Conservation (phyloP, 1,284 basidiomycete species). For the Meripilus lineatus region DNA sequence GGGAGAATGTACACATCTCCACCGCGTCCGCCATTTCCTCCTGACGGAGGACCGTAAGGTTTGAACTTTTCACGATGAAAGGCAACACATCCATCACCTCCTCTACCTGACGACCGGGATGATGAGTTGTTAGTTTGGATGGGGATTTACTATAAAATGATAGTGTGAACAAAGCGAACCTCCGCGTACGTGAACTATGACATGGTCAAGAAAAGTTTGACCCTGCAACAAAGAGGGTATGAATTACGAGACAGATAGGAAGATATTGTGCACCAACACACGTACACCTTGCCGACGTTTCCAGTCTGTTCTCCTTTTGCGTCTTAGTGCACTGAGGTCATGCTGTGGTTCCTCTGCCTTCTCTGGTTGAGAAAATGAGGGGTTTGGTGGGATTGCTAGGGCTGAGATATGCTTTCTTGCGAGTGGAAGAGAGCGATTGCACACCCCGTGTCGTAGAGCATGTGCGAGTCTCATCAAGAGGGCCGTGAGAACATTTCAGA, state of each 20-base stretch:
- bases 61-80: slow-evolving; percentile 80
- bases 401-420: too few species aligned
- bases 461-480: slow-evolving; percentile 9
- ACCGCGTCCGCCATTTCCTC: slow-evolving; percentile 86
- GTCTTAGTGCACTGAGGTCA: slow-evolving; percentile 9
- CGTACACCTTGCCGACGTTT: slow-evolving; percentile 69
- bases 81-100: slow-evolving; percentile 80
- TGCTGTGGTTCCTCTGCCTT: background rate
- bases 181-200: slow-evolving; percentile 71
- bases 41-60: slow-evolving; percentile 80
- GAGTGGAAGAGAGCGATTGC: background rate
- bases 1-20: slow-evolving; percentile 84
- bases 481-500: slow-evolving; percentile 1
- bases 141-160: background rate
- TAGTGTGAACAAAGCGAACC: slow-evolving; percentile 40
- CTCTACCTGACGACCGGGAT: slow-evolving; percentile 50
- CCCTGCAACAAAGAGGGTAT: slow-evolving; percentile 41
- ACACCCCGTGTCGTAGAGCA: background rate
- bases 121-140: background rate
- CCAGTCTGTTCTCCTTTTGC: slow-evolving; percentile 62
- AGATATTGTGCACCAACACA: slow-evolving; percentile 8
- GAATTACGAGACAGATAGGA: background rate
- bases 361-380: background rate
- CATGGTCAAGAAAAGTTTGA: slow-evolving; percentile 76
- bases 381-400: too few species aligned